Base-by-base conservation (phyloP, 2,329 filamentous ascomycete genomes). In the Phaeosphaeriaceae sp. region DNA sequence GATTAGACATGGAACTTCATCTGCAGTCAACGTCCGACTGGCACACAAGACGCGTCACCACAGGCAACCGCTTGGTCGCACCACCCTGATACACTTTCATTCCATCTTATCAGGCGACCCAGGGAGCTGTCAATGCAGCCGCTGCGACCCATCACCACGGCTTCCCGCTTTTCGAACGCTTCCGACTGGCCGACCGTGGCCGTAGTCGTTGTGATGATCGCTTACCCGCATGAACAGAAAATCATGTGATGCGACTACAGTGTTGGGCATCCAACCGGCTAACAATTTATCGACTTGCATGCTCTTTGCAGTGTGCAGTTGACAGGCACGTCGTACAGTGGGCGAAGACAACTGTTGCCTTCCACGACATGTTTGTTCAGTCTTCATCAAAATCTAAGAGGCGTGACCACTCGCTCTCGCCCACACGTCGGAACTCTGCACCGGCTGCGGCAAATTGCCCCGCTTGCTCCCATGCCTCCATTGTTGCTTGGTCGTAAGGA, bases 381-480 rank as follows among this genome's bases (percentile, higher is more conserved):
- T 58, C 57, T 55, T 58, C 61, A 15, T 74, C 64, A 55, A 73
- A 70, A 37, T 79, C 74, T 16, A 77, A 62, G 12, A 74, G 45
- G 28, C 71, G 61, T 43, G 70, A 76, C 77, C 78, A 81, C 34
- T 76, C 76, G 11, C 51, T 62, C 32, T 73, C 67, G 11, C 76
- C 76, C 13, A 76, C 67, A 18, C 64, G 64, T 41, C 76, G 72
- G 57, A 78, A 81, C 56, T 80, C 93, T 18, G 96, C 91, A 0
- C 90, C 90, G 56, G 94, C 88, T 11, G 87, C 88, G 74, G 87
- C 88, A 74, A 99, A 99, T 71, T 97, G 97, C 2, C 94, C 94
- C 18, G 91, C 91, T 54, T 90, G 86, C 60, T 88, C 86, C 94
- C 94, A 99, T 2, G 90, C 89, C 63, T 86, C 84, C 94, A 99